Conservation (phyloP, 495 filamentous ascomycete genomes). For the Aspergillus hancockii region DNA sequence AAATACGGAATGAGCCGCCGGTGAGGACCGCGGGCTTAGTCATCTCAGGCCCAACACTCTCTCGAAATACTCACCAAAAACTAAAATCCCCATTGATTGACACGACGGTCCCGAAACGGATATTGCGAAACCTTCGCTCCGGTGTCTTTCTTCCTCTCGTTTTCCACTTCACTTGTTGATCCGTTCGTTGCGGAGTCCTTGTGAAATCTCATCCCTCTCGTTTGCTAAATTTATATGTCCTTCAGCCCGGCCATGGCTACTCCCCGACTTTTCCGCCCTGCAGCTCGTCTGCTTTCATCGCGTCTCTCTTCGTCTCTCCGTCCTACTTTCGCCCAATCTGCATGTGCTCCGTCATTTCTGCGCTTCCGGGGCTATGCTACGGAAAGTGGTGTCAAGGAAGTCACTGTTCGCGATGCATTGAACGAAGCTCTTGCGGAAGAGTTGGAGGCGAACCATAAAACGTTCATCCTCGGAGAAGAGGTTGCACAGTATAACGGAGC, state of each 20-base stretch:
- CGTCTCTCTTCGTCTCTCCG: constrained; percentile 54
- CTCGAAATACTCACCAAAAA: constrained; percentile 29
- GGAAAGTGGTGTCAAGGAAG: constrained; percentile 74
- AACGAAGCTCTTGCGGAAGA: constrained; percentile 98
- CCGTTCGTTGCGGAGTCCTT: constrained; percentile 21
- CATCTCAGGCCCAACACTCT: constrained; percentile 42
- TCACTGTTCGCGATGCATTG: constrained; percentile 93
- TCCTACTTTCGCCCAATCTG: constrained; percentile 51
- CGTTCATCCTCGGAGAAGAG: constrained; percentile 95
- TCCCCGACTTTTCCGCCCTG: constrained; percentile 80
- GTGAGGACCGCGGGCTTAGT: constrained; percentile 40
- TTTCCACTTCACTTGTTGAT: constrained; percentile 27
- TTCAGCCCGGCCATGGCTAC: constrained; percentile 53
- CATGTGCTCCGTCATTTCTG: constrained; percentile 47
- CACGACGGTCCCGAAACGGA: neutral
- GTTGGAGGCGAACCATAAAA: constrained; percentile 89
- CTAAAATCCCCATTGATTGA: constrained; percentile 17
- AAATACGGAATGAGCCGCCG: constrained; percentile 40
- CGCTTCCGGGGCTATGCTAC: constrained; percentile 51
- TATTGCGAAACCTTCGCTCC: constrained; percentile 8
- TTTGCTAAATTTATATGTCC: constrained; percentile 22
- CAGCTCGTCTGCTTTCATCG: constrained; percentile 71
- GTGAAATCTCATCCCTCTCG: constrained; percentile 33
- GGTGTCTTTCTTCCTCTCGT: constrained; percentile 12
- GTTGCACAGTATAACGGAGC: constrained; percentile 99